These are phyloP conservation scores for Austroboletus rostrupii DNA, from an alignment of 1,284 basidiomycete genomes.

Conservation along the genomic window DNA sequence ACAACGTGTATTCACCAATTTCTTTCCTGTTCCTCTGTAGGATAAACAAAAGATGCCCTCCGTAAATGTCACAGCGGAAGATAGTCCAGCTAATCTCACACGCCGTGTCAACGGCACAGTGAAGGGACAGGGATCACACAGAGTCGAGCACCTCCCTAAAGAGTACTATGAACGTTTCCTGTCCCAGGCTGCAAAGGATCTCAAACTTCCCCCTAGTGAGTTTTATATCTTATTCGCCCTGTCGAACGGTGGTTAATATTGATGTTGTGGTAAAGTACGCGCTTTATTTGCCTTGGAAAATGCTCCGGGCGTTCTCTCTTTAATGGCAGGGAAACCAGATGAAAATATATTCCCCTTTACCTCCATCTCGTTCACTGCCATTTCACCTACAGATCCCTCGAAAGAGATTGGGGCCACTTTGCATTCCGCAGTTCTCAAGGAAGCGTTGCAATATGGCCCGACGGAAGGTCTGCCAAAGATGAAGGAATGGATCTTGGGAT, in stretches of 20 bases:
- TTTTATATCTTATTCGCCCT: background rate
- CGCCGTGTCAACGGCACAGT: background rate
- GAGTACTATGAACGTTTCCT: slow-evolving; percentile 1
- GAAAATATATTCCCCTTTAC: slow-evolving; percentile 6
- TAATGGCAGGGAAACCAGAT: slow-evolving; percentile 5
- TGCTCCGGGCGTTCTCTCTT: background rate
- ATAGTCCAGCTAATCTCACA: background rate
- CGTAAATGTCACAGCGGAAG: background rate
- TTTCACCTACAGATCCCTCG: background rate
- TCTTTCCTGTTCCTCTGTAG: too few relatives aligned
- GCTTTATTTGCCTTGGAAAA: slow-evolving; percentile 5
- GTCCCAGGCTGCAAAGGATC: background rate
- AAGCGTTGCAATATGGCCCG: background rate
- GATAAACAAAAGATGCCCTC: too few relatives aligned
- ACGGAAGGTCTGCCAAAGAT: background rate
- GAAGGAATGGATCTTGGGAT: background rate
- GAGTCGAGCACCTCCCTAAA: background rate
- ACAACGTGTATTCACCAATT: too few relatives aligned
- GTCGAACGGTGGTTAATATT: background rate
- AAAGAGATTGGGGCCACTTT: slow-evolving; percentile 1
- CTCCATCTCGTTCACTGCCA: slow-evolving; percentile 6
- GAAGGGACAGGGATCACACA: background rate
- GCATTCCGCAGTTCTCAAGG: background rate
- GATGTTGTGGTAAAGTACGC: background rate
- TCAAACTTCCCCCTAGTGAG: slow-evolving; percentile 1